Conservation (phyloP, 169 alveolate genomes). For the Babesia bigemina region DNA sequence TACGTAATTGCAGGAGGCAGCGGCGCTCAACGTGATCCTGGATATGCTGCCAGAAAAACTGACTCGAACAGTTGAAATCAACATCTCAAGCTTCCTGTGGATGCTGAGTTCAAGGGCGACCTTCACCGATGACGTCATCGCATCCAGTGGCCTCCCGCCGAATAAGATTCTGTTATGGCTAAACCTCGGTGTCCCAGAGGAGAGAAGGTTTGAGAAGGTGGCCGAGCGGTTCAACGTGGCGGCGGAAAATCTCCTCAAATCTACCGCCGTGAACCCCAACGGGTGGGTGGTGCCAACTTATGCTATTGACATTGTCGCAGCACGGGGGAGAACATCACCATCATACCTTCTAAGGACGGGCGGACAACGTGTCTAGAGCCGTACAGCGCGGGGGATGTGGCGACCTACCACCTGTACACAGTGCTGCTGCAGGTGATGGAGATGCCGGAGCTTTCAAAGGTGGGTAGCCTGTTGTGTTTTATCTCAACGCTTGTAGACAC, state of each 20-base stretch:
- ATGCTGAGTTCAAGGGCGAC: constrained; percentile 35
- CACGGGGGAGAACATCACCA: background rate
- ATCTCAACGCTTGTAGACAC: background rate
- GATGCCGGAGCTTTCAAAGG: constrained; percentile 37
- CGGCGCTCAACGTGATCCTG: constrained; percentile 39
- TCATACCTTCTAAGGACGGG: background rate
- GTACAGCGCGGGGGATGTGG: constrained; percentile 34
- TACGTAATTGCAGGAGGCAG: constrained; percentile 29
- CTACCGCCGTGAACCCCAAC: background rate
- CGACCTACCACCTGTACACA: constrained; percentile 31
- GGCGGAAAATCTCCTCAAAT: constrained; percentile 5
- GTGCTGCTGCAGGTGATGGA: constrained; percentile 14
- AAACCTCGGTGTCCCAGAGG: constrained; percentile 15
- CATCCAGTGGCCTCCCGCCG: constrained; percentile 46
- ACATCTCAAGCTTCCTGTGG: constrained; percentile 38
- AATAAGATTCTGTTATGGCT: background rate
- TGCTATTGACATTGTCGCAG: background rate
- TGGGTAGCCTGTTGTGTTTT: background rate
- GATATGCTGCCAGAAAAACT: constrained; percentile 6
- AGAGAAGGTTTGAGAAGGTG: constrained; percentile 3
- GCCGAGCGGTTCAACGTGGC: constrained; percentile 6
- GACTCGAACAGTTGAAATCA: constrained; percentile 13
- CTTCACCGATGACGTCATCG: constrained; percentile 15
- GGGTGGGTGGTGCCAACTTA: background rate
- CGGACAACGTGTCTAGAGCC: background rate